A percentile compares a stretch with the other conserved stretches of the same genome.
Conservation (phyloP, 306 rosid species). For the Cucumis hystrix region DNA sequence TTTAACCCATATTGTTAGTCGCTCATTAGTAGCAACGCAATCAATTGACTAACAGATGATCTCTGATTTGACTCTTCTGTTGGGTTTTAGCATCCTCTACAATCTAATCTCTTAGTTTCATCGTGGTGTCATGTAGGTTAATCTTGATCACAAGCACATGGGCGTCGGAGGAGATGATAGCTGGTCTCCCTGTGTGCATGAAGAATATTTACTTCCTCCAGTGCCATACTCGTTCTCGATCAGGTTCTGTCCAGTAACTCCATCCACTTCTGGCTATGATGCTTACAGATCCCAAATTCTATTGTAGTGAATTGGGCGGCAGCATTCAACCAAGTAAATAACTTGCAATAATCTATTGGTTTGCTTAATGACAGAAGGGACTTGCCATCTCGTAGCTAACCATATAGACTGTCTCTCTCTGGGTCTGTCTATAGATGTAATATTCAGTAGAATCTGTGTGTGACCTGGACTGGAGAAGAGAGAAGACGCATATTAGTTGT, state of each 20-base stretch:
- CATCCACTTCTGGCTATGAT: conserved; percentile 39
- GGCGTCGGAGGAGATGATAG: conserved; percentile 94
- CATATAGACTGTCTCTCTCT: neutral
- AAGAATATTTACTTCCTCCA: conserved; percentile 44
- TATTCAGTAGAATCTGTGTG: neutral
- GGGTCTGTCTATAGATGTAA: neutral
- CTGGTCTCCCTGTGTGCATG: conserved; percentile 81
- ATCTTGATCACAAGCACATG: conserved; percentile 95
- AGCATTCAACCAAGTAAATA: neutral
- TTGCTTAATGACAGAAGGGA: neutral
- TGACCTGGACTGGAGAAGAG: neutral
- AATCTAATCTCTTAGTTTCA: neutral
- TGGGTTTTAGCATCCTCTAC: neutral
- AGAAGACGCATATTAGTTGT: neutral
- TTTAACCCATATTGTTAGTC: neutral
- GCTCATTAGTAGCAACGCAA: neutral
- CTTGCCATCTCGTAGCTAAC: neutral
- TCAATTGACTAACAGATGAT: neutral
- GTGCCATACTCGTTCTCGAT: conserved; percentile 52
- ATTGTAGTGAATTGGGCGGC: conserved; percentile 12
- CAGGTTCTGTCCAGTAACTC: conserved; percentile 44
- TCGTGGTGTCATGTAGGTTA: conserved; percentile 38
- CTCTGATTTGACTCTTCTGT: neutral
- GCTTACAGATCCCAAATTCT: conserved; percentile 57
- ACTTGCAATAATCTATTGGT: neutral